Conservation (phyloP, 768 basidiomycete genomes). For the Termitomyces sp. region DNA sequence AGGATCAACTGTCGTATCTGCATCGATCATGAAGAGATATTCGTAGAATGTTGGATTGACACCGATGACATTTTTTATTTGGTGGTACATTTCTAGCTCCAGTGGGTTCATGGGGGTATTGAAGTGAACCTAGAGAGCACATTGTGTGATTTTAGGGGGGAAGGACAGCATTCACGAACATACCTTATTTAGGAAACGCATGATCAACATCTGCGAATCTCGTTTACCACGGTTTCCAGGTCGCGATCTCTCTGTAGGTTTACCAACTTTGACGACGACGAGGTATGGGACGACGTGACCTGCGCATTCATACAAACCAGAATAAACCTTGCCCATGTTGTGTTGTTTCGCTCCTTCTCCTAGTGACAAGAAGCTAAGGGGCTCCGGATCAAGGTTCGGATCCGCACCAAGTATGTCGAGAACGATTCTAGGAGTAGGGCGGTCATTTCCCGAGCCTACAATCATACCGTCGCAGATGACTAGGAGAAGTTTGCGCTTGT, state of each 20-base stretch:
- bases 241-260: slow-evolving; percentile 87
- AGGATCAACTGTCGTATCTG: slow-evolving; percentile 91
- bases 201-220: slow-evolving; percentile 93
- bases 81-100: slow-evolving; percentile 98
- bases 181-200: slow-evolving; percentile 98
- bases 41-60: slow-evolving; percentile 99
- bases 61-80: slow-evolving; percentile 99
- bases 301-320: slow-evolving; percentile 88
- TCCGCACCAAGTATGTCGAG: slow-evolving; percentile 95
- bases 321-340: slow-evolving; percentile 98
- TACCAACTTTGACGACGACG: slow-evolving; percentile 90
- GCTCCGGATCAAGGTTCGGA: slow-evolving; percentile 90
- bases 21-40: slow-evolving; percentile 90
- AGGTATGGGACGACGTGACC: slow-evolving; percentile 97
- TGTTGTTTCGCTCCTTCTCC: slow-evolving; percentile 96
- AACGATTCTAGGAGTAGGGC: slow-evolving; percentile 93
- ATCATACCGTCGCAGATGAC: slow-evolving; percentile 98
- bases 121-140: slow-evolving; percentile 79
- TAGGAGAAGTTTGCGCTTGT: slow-evolving; percentile 93
- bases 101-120: slow-evolving; percentile 94
- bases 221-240: slow-evolving; percentile 99
- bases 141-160: slow-evolving; percentile 2
- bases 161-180: slow-evolving; percentile 10
- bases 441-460: slow-evolving; percentile 94
- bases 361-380: slow-evolving; percentile 88